Evolutionary conservation across 768 basidiomycete species (phyloP).

Genomic region (Rhodotorula diobovata): DNA sequence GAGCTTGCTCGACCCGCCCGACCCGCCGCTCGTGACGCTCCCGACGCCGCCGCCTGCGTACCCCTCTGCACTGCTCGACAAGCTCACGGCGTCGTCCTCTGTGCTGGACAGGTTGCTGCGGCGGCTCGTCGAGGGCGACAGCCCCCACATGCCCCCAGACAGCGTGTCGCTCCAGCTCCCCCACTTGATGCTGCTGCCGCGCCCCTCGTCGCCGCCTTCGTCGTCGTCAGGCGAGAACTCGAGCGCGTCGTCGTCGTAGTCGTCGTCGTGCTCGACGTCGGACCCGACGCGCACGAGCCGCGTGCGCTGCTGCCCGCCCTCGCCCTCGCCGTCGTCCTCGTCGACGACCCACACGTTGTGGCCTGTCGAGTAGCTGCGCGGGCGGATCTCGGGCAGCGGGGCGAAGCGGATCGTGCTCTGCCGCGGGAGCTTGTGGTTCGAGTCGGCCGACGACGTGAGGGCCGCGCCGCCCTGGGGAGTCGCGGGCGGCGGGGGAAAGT

Average conservation of each 20-base stretch:
- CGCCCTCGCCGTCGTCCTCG: neutral
- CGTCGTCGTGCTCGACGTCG: neutral
- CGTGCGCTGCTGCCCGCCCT: neutral
- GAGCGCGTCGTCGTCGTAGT: slow-evolving; percentile 2
- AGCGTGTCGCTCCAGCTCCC: slow-evolving; percentile 23
- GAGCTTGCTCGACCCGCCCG: slow-evolving; percentile 17
- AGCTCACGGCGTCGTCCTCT: slow-evolving; percentile 18
- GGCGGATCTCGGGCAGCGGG: slow-evolving; percentile 33
- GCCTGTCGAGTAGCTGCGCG: slow-evolving; percentile 30
- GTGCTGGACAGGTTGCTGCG: neutral
- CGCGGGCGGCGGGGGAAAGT: neutral
- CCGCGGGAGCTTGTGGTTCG: neutral
- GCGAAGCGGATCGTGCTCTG: slow-evolving; percentile 34
- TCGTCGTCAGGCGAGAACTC: neutral
- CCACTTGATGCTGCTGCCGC: neutral
- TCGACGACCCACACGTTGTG: slow-evolving; percentile 36
- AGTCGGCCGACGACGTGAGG: neutral
- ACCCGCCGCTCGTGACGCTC: neutral
- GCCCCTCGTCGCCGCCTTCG: neutral
- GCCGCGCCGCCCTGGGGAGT: neutral
- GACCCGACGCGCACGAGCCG: neutral
- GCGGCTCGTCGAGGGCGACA: neutral
- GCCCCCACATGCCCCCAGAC: slow-evolving; percentile 3
- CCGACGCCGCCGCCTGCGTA: neutral
- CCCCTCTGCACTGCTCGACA: neutral